Conservation (phyloP, 2,329 filamentous ascomycete genomes). For the Trematosphaeria pertusa region DNA sequence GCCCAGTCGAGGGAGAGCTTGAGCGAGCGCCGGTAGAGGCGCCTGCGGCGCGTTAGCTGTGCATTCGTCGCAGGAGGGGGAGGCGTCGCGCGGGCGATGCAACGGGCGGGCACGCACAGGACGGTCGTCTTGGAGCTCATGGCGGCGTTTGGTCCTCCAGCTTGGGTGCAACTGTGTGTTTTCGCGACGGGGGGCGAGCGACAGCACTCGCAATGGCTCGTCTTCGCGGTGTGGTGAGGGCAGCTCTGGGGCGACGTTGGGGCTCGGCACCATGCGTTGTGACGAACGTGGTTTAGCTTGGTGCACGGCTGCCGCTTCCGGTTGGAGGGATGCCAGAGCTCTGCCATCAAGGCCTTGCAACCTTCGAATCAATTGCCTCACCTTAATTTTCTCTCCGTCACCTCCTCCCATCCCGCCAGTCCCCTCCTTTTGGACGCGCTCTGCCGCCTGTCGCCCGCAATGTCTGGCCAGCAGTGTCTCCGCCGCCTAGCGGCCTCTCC, state of each 20-base stretch:
- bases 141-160: slow-evolving; percentile 24
- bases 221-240: slow-evolving; percentile 24
- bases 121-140: slow-evolving; percentile 52
- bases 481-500: slow-evolving; percentile 42
- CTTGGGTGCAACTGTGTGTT: slow-evolving; percentile 15
- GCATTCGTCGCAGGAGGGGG: slow-evolving; percentile 19
- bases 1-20: slow-evolving; percentile 96
- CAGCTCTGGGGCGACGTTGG: slow-evolving; percentile 29
- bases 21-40: slow-evolving; percentile 87
- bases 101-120: slow-evolving; percentile 36
- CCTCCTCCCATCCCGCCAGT: neutral
- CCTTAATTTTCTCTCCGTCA: neutral
- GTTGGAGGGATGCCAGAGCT: slow-evolving; percentile 37
- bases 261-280: slow-evolving; percentile 32
- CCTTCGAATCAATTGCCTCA: slow-evolving; percentile 41
- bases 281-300: slow-evolving; percentile 25
- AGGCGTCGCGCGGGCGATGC: slow-evolving; percentile 16
- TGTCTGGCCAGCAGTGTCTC: slow-evolving; percentile 49
- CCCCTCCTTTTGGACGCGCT: slow-evolving; percentile 8
- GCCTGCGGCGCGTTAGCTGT: slow-evolving; percentile 53
- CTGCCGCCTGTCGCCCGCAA: slow-evolving; percentile 20
- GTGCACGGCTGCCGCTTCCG: slow-evolving; percentile 28
- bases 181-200: slow-evolving; percentile 15
- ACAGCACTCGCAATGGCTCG: slow-evolving; percentile 39
- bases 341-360: slow-evolving; percentile 20